phyloP scores from a whole-genome alignment of 1,139 yeast genomes.

The Arxiozyma slooffiae region DNA sequence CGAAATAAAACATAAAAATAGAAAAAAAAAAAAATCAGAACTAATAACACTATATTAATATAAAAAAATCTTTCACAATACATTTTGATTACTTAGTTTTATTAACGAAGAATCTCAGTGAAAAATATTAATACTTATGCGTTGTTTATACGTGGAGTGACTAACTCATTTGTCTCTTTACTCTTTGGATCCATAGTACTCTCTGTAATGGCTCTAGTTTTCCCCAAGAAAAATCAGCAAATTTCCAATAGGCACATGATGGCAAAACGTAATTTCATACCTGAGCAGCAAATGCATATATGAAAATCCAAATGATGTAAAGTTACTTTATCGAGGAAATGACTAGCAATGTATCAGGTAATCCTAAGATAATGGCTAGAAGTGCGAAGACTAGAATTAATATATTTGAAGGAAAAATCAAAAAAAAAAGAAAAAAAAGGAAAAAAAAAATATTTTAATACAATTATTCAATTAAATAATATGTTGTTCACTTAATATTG shows the following conservation, averaged over 20 bases:
- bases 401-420: constrained; percentile 69
- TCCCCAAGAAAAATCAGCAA: constrained; percentile 99
- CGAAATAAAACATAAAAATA: too few relatives aligned
- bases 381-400: constrained; percentile 73
- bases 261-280: constrained; percentile 93
- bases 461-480: too few relatives aligned
- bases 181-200: constrained; percentile 40
- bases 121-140: too few relatives aligned
- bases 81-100: too few relatives aligned
- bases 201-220: constrained; percentile 77
- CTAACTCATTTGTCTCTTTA: constrained; percentile 64
- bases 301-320: constrained; percentile 72
- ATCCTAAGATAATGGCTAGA: constrained; percentile 73
- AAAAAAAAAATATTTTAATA: too few relatives aligned
- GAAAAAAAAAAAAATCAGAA: too few relatives aligned
- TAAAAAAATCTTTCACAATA: too few relatives aligned
- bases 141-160: constrained; percentile 56
- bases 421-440: constrained; percentile 34
- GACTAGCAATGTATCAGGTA: constrained; percentile 83
- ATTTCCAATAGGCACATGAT: constrained; percentile 86
- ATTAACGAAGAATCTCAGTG: not conserved
- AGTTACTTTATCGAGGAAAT: constrained; percentile 73
- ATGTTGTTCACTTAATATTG: too few relatives aligned
- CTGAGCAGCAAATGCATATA: constrained; percentile 77
- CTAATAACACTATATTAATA: not conserved